phyloP scores from a whole-genome alignment of 768 basidiomycete genomes.

The Pulveroboletus sp. region DNA sequence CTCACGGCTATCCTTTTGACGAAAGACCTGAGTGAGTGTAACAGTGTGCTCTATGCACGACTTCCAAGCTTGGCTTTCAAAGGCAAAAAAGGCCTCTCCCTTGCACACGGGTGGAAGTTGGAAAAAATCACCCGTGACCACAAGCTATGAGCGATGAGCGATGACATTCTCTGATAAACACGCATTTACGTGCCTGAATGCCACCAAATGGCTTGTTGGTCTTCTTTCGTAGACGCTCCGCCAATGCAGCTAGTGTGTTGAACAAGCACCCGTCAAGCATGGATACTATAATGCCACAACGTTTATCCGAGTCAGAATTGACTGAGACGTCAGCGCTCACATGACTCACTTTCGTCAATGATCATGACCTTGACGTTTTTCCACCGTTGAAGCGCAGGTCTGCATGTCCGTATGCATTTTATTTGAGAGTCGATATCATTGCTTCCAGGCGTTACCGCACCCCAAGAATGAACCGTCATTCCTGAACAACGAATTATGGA shows the following conservation, averaged over 20 bases:
- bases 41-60: conserved; percentile 55
- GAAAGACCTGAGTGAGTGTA: conserved; percentile 68
- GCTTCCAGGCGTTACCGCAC: conserved; percentile 49
- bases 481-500: conserved; percentile 31
- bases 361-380: conserved; percentile 54
- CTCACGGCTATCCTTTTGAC: conserved; percentile 71
- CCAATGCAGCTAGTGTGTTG: conserved; percentile 56
- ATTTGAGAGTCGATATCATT: conserved; percentile 47
- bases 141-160: conserved; percentile 33
- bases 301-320: not conserved
- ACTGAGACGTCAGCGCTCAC: too few relatives aligned
- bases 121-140: conserved; percentile 59
- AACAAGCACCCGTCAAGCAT: conserved; percentile 68
- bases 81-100: conserved; percentile 53
- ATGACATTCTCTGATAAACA: not conserved
- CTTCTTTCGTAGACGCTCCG: conserved; percentile 49
- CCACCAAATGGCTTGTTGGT: conserved; percentile 57
- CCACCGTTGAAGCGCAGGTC: conserved; percentile 57
- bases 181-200: conserved; percentile 46
- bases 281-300: conserved; percentile 42
- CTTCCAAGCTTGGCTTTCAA: conserved; percentile 50
- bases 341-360: conserved; percentile 57
- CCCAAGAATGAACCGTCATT: conserved; percentile 60
- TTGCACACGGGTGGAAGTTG: conserved; percentile 56
- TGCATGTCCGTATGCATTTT: conserved; percentile 49